These are phyloP conservation scores for Astraeus odoratus DNA, from an alignment of 768 basidiomycete genomes.

Conservation along the genomic window DNA sequence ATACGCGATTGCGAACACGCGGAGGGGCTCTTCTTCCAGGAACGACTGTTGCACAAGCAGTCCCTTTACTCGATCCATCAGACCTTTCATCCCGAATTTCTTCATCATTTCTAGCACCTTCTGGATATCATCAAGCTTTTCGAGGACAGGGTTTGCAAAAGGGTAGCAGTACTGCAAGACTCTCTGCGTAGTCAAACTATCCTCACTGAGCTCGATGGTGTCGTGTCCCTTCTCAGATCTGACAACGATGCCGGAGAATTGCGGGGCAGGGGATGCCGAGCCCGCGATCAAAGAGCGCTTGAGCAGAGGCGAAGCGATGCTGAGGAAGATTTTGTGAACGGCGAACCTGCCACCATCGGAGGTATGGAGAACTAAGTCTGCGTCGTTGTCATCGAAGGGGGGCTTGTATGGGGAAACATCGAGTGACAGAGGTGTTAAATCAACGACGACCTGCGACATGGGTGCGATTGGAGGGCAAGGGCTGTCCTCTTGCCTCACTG, in stretches of 20 bases:
- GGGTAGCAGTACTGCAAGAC: constrained; percentile 34
- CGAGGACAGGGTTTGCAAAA: constrained; percentile 25
- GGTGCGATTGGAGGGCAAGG: constrained; percentile 8
- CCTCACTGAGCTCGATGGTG: constrained; percentile 28
- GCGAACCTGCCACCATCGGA: constrained; percentile 37
- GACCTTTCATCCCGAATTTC: constrained; percentile 33
- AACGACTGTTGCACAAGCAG: constrained; percentile 21
- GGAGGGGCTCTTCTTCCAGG: constrained; percentile 26
- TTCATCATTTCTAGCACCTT: constrained; percentile 28
- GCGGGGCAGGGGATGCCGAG: constrained; percentile 23
- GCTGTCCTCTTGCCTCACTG: constrained; percentile 11
- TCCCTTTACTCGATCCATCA: constrained; percentile 23
- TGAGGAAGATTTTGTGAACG: constrained; percentile 36
- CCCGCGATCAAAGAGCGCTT: constrained; percentile 23
- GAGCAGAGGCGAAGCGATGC: constrained; percentile 36
- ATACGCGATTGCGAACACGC: constrained; percentile 34
- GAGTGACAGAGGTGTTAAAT: constrained; percentile 23
- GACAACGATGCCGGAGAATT: constrained; percentile 18
- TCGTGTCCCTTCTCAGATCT: constrained; percentile 18
- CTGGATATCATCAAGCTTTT: constrained; percentile 29
- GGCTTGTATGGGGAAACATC: constrained; percentile 23
- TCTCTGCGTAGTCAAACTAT: constrained; percentile 22
- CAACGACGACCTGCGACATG: constrained; percentile 24
- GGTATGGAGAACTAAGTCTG: constrained; percentile 37
- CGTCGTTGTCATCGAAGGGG: constrained; percentile 33